Percentiles rank a stretch among this genome's conserved stretches.
Evolutionary conservation across 176 grass and related monocot species (phyloP).

Genomic region (Aegilops speltoides): DNA sequence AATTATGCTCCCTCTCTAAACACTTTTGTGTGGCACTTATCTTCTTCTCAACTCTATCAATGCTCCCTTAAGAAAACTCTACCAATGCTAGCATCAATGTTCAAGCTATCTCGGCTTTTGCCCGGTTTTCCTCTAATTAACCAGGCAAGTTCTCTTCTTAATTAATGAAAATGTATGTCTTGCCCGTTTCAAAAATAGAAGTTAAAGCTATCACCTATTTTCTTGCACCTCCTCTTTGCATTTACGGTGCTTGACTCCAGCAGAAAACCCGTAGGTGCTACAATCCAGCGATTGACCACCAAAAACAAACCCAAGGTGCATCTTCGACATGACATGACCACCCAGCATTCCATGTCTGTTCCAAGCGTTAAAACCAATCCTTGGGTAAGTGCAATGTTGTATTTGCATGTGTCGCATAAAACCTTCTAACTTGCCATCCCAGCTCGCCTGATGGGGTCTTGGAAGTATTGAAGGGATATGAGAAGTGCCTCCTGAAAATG

Average conservation of each 20-base stretch:
- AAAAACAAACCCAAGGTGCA: not conserved
- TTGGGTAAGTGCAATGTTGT: not conserved
- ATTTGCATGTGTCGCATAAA: not conserved
- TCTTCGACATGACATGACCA: not conserved
- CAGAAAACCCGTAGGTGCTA: not conserved
- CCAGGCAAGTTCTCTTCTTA: not conserved
- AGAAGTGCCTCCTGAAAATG: conserved; percentile 85
- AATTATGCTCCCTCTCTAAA: no score
- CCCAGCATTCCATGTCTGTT: not conserved
- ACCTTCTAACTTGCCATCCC: conserved; percentile 17
- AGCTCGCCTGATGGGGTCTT: conserved; percentile 69
- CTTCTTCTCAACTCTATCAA: not conserved
- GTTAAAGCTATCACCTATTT: not conserved
- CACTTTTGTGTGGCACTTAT: not conserved
- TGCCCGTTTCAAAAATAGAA: not conserved
- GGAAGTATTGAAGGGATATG: conserved; percentile 83
- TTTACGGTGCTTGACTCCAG: not conserved
- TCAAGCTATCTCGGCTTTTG: not conserved
- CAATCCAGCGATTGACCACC: not conserved
- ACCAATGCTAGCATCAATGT: not conserved
- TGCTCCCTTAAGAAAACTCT: not conserved
- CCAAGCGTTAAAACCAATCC: not conserved
- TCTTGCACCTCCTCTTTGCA: not conserved
- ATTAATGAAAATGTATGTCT: not conserved
- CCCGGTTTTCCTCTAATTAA: not conserved